A percentile compares a stretch with the other conserved stretches of the same genome.
phyloP scores from a whole-genome alignment of 108 stramenopile species.

The Skeletonema menzelii region DNA sequence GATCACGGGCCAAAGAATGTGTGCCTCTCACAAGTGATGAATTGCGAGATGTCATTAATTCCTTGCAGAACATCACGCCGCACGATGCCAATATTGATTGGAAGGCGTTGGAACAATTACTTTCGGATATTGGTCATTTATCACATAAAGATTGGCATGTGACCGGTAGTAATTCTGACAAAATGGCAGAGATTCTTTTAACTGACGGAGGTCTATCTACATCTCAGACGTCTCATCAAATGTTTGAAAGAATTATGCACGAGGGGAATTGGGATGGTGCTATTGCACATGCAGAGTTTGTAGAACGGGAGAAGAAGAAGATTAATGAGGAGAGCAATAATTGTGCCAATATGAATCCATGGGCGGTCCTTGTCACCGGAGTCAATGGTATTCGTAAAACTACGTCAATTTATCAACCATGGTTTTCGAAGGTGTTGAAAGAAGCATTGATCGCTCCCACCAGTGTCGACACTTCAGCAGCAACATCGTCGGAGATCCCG shows the following conservation, averaged over 20 bases:
- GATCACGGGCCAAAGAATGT: conserved; percentile 37
- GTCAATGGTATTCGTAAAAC: conserved; percentile 91
- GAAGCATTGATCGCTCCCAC: conserved; percentile 66
- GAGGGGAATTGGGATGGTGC: conserved; percentile 89
- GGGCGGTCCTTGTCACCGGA: conserved; percentile 89
- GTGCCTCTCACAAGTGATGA: conserved; percentile 52
- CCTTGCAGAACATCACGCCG: conserved; percentile 42
- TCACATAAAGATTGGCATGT: conserved; percentile 76
- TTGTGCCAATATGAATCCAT: conserved; percentile 32
- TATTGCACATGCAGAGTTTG: conserved; percentile 11
- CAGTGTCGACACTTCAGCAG: not conserved
- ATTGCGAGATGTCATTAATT: conserved; percentile 44
- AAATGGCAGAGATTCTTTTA: conserved; percentile 44
- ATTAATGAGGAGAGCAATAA: not conserved
- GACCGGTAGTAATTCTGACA: conserved; percentile 51
- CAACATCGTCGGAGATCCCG: not conserved
- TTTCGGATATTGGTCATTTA: conserved; percentile 59
- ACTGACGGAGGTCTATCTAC: conserved; percentile 6
- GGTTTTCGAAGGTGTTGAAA: conserved; percentile 64
- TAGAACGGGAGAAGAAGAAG: not conserved
- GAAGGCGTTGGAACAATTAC: conserved; percentile 34
- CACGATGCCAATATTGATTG: conserved; percentile 34
- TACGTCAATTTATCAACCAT: conserved; percentile 82
- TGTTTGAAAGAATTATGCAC: conserved; percentile 61
- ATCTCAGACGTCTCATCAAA: conserved; percentile 26